Base-by-base conservation (phyloP, 2,329 filamentous ascomycete species). In the Aspergillus sp. region DNA sequence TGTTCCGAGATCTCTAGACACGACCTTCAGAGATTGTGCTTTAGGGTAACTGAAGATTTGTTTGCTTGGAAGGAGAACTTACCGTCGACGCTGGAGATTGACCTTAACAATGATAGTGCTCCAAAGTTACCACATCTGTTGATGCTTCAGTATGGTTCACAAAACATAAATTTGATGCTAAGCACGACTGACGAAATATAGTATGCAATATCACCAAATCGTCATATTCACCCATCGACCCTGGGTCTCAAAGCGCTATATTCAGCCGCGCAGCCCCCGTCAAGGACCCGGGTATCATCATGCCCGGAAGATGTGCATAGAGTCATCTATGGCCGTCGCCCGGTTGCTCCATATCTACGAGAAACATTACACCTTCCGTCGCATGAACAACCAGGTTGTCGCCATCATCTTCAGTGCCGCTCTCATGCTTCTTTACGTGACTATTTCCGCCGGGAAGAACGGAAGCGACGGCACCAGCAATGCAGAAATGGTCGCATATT, bases 391-490 rank as follows among this genome's bases (percentile, higher is more conserved):
- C 47, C 63, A 71, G 43, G 67, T 68, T 0, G 67, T 72, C 7
- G 63, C 65, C n/a, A 69, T 73, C 12, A 69, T 70, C 9, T 72
- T 71, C 53, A 70, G 67, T 9, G 69, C 70, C 1, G 69, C 69
- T 1, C 56, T 73, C 4, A 68, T 68, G 57, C 56, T 68, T 5
- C 62, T 67, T 4, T 68, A 66, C 33, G 62, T 65, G 33, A 68
- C 63, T 1, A 62, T 66, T 12, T 66, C 65, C 4, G 61, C 57
- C 41, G 62, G 63, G 7, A 54, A 59, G 1, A 48, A 43, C 27
- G 57, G 57, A 6, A 53, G 52, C 42, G 50, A 19, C 26, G 50
- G 9, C 43, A 62, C 45, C 49, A 59, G 51, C 35, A 63, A 57
- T 29, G 52, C 56, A 1, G 60, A 62, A 43, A 63, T 69, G 60